Base-by-base conservation (phyloP, 495 filamentous ascomycete species). In the Hypoxylon intermedium region DNA sequence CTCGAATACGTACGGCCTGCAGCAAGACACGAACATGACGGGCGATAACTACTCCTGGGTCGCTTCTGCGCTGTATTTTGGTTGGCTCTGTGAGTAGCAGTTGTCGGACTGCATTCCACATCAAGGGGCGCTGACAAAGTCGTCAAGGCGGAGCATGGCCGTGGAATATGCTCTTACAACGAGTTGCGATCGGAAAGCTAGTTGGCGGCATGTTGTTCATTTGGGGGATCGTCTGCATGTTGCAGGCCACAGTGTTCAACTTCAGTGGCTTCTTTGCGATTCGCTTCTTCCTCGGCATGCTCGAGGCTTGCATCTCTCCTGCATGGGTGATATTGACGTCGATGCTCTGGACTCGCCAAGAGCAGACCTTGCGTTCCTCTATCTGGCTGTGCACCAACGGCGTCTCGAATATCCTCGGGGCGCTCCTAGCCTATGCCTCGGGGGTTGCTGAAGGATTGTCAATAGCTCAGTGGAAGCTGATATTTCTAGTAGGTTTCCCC, bases 271-370 rank as follows among this genome's bases (percentile, higher is more conserved):
- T 74, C 55, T 65, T 71, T 34, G 67, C 63, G 9, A 38, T 54
- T 40, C 71, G 74, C 5, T 72, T 76, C 65, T 72, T 74, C 20
- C 51, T 75, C 4, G 74, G 72, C n/a, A 49, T 70, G 28, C 62
- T 75, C n/a, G 73, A 74, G 50, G 73, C 58, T 0, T 63, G 60
- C 9, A 65, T 74, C 44, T 67, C 65, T 3, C 72, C 73, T 1
- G 60, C 67, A 6, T 71, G 67, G 55, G 68, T 72, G 5, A 26
- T 74, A 18, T 59, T 74, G 2, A 68, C 68, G 2, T 68, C 65
- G 28, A 68, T 68, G 65, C 48, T 68, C 1, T 68, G 65, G 65
- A 68, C 65, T 13, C 56, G 65, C 15, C 41, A 58, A 23, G 65
- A 68, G 28, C 65, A 68, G 38, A 49, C 60, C 26, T 18, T 65